A percentile compares a stretch with the other conserved stretches of the same genome.
Evolutionary conservation across 2,329 filamentous ascomycete species (phyloP).

Genomic region (Microdochium paspali): DNA sequence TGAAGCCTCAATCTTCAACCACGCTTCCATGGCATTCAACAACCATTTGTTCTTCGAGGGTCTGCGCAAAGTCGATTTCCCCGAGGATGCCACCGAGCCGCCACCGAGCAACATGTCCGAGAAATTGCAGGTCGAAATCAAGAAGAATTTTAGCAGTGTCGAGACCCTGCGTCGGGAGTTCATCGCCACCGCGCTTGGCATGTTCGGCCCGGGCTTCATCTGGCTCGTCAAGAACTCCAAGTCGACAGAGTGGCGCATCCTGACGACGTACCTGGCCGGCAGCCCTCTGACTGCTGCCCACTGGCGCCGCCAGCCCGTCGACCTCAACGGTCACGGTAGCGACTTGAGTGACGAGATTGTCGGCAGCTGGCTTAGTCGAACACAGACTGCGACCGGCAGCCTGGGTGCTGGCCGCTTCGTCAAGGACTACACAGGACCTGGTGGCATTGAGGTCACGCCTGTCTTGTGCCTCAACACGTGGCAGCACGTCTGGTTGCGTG

Average conservation of each 20-base stretch:
- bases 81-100: conserved; percentile 5
- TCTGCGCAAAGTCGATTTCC: conserved; percentile 22
- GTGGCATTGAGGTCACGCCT: conserved; percentile 61
- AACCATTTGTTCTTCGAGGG: conserved; percentile 72
- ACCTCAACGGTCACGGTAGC: conserved; percentile 57
- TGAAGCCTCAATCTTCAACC: conserved; percentile 79
- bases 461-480: conserved; percentile 91
- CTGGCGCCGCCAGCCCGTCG: conserved; percentile 59
- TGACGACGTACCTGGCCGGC: conserved; percentile 86
- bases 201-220: conserved; percentile 96
- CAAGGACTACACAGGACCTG: conserved; percentile 38
- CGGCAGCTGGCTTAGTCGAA: conserved; percentile 28
- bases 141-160: conserved; percentile 67
- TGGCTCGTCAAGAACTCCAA: conserved; percentile 67
- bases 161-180: conserved; percentile 76
- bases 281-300: conserved; percentile 81
- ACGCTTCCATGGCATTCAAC: conserved; percentile 94
- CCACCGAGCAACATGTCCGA: conserved; percentile 37
- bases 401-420: conserved; percentile 12
- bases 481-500: conserved; percentile 86
- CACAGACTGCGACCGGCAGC: conserved; percentile 16
- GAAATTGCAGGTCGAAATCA: conserved; percentile 48
- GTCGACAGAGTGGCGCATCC: conserved; percentile 48
- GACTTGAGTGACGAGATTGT: conserved; percentile 18
- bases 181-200: conserved; percentile 68